A percentile compares a stretch with the other conserved stretches of the same genome.
phyloP scores from a whole-genome alignment of 2,329 filamentous ascomycete genomes.

The Monosporascus sp. region DNA sequence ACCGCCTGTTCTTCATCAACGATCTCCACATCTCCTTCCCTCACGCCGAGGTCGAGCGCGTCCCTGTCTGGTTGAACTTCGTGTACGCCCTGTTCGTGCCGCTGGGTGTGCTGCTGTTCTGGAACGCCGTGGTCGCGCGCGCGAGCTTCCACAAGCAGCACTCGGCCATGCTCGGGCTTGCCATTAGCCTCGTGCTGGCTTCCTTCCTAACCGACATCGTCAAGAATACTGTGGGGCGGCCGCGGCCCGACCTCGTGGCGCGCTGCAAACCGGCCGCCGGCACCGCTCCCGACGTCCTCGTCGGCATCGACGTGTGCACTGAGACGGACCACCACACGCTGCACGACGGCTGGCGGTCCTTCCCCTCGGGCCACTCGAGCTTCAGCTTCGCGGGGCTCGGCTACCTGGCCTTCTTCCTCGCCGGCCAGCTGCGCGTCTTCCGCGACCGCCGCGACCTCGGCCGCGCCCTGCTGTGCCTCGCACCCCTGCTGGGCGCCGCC shows the following conservation, averaged over 20 bases:
- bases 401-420: conserved; percentile 65
- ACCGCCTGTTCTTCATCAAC: conserved; percentile 88
- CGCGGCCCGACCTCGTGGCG: conserved; percentile 58
- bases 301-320: conserved; percentile 67
- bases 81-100: conserved; percentile 74
- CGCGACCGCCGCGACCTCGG: conserved; percentile 45
- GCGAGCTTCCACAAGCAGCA: conserved; percentile 75
- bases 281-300: conserved; percentile 46
- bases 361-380: conserved; percentile 74
- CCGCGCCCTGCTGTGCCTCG: conserved; percentile 51
- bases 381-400: conserved; percentile 77
- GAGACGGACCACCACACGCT: conserved; percentile 62
- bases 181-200: conserved; percentile 70
- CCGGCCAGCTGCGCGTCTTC: conserved; percentile 60
- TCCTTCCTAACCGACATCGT: conserved; percentile 83
- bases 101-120: conserved; percentile 58
- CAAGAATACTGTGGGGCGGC: conserved; percentile 81
- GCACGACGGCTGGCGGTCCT: conserved; percentile 80
- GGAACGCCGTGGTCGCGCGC: conserved; percentile 55
- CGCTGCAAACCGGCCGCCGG: conserved; percentile 66
- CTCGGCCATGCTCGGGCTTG: conserved; percentile 75
- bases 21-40: conserved; percentile 82
- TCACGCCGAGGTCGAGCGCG: conserved; percentile 77
- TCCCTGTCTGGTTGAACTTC: conserved; percentile 74
- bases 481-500: conserved; percentile 56